Base-by-base conservation (phyloP, 305 asterid species). In the Fraxinus paxiana region DNA sequence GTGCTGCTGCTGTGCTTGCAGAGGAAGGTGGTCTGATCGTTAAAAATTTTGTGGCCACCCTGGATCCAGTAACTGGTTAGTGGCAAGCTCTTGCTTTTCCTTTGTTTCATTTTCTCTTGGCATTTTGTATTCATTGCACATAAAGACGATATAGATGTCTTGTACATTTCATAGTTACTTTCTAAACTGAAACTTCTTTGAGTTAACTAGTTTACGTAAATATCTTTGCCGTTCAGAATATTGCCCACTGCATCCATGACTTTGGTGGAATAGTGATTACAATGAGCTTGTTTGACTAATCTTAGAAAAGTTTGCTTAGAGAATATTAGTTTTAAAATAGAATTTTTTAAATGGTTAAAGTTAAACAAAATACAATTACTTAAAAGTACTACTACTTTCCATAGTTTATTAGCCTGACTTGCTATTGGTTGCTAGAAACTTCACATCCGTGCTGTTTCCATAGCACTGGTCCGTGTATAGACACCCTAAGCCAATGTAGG, bases 21-120 rank as follows among this genome's bases (percentile, higher is more conserved):
- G 93, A 89, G 82, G 94, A 94, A 82, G 97, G 98, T 82, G 99
- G 99, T 76, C 87, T 96, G 46, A 26, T 79, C 0, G 98, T 96
- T 84, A 96, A 96, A 81, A 96, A 96, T 82, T 96, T 84, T 82
- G 77, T 96, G n/a, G 97, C 97, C 76, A 82, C 63, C 74, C 87
- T 96, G 43, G 98, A 96, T 75, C 98, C 98, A 17, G 92, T 96
- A 31, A 91, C 97, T 73, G 99, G 99, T 96, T 77, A 24, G 92
- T 77, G 9, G 17, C 43, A 31, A 31, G 34, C 46, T 48, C 80
- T 73, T 31, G 12, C 26, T 13, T 63, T n/a, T 59, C 74, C 63
- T 30, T 15, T 8, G 12, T 24, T 28, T 54, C 37, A 17, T 72
- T 26, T 48, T 51, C 30, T 77, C 9, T 33, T 15, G 59, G 18